Conservation (phyloP, 2,329 filamentous ascomycete species). For the Stagonosporopsis rhizophila region DNA sequence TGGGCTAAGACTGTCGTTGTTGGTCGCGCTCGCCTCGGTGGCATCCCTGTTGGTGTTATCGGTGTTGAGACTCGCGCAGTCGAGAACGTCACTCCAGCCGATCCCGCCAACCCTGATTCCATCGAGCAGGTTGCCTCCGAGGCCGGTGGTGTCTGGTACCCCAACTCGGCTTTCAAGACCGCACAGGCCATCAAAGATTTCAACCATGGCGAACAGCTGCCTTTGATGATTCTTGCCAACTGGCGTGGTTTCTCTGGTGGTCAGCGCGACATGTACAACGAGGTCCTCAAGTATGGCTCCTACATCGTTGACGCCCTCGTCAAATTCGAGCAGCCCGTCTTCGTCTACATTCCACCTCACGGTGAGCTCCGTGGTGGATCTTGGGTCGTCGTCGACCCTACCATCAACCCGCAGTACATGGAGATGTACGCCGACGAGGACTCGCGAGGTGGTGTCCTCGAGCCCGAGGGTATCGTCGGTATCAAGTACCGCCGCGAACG, state of each 20-base stretch:
- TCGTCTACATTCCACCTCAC: slow-evolving; percentile 97
- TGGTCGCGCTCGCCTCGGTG: slow-evolving; percentile 92
- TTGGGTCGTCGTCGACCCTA: slow-evolving; percentile 98
- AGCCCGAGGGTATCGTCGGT: slow-evolving; percentile 96
- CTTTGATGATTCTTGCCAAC: slow-evolving; percentile 98
- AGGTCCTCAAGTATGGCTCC: slow-evolving; percentile 98
- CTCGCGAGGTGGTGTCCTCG: slow-evolving; percentile 92
- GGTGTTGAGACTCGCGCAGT: slow-evolving; percentile 94
- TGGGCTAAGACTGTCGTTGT: slow-evolving; percentile 98
- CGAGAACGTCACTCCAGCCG: slow-evolving; percentile 95
- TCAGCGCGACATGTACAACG: slow-evolving; percentile 99
- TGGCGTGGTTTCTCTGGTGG: slow-evolving; percentile 99
- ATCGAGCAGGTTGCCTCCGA: slow-evolving; percentile 95
- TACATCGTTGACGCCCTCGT: slow-evolving; percentile 98
- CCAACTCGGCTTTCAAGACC: slow-evolving; percentile 99
- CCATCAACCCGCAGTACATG: slow-evolving; percentile 96
- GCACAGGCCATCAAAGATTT: slow-evolving; percentile 98
- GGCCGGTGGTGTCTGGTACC: slow-evolving; percentile 99
- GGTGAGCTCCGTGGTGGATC: slow-evolving; percentile 98
- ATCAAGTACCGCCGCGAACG: slow-evolving; percentile 99
- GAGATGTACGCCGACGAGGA: slow-evolving; percentile 99
- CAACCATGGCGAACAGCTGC: slow-evolving; percentile 98
- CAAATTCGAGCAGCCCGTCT: slow-evolving; percentile 98
- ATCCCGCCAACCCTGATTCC: slow-evolving; percentile 97
- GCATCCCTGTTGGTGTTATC: slow-evolving; percentile 98